Evolutionary conservation across 1,284 basidiomycete species (phyloP), one percentile per base, ranked within the genome.

Genomic region (Ceratobasidium papillatum): DNA sequence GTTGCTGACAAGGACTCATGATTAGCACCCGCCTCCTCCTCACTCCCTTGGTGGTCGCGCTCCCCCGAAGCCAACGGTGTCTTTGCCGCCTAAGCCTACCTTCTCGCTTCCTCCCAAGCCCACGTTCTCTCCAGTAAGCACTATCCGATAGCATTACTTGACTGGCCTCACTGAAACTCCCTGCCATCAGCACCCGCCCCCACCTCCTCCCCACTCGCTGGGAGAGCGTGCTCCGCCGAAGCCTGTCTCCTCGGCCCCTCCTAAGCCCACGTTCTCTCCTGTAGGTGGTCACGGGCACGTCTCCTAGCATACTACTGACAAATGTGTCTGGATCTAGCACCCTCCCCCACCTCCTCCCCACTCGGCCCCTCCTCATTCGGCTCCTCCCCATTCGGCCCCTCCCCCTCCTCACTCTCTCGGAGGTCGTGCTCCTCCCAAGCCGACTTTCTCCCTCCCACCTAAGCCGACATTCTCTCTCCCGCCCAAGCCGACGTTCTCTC

Each of bases 381-480:
- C n/a, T n/a, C n/a, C n/a, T n/a, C n/a, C n/a, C n/a, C n/a, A n/a
- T n/a, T n/a, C n/a, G n/a, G n/a, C n/a, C n/a, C n/a, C n/a, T n/a
- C n/a, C n/a, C n/a, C n/a, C n/a, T n/a, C 56, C 64, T 1, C 64
- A 45, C 30, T 65, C 63, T n/a, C 47, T 65, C 12, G 63, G 30
- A 32, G 63, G 27, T 22, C 64, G 64, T 41, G 64, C 64, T 54
- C 64, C 51, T 3, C 34, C 64, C 12, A 65, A 54, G 54, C 54
- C 30, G 41, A 41, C 19, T 19, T 32, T 22, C 25, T 71, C 68
- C 12, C 38, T 51, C 17, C 56, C 43, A 36, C 68, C 68, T 19
- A 49, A 49, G 41, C 68, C 56, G 3, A 71, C 54, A 8, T 71
- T 71, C 30, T 71, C 68, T 45, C 56, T 56, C 27, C n/a, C n/a